Conservation (phyloP, 768 basidiomycete species). For the Kwoniella heveanensis region DNA sequence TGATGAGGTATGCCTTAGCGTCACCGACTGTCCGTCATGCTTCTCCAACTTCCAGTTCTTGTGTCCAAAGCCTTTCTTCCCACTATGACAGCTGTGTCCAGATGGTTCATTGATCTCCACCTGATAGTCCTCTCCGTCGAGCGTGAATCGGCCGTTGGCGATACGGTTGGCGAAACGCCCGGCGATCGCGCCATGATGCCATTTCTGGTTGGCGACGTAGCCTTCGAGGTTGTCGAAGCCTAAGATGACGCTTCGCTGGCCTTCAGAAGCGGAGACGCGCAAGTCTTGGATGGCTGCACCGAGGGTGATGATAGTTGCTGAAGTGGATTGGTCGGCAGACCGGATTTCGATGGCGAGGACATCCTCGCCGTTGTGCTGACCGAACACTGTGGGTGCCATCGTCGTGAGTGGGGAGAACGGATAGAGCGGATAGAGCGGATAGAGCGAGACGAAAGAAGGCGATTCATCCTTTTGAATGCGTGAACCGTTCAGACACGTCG, state of each 20-base stretch:
- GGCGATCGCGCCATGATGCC: conserved; percentile 22
- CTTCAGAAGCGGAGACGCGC: not conserved
- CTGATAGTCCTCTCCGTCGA: conserved; percentile 6
- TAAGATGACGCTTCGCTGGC: conserved; percentile 13
- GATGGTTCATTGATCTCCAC: conserved; percentile 17
- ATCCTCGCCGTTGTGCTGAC: conserved; percentile 5
- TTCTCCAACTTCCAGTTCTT: conserved; percentile 16
- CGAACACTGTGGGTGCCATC: conserved; percentile 2
- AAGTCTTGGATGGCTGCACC: conserved; percentile 17
- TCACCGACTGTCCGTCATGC: conserved; percentile 9
- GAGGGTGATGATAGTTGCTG: conserved; percentile 16
- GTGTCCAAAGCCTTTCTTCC: conserved; percentile 17
- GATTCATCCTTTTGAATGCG: too few species aligned
- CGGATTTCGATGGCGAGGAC: conserved; percentile 11
- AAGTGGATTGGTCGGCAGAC: conserved; percentile 11
- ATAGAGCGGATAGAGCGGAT: too few species aligned
- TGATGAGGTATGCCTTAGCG: not conserved
- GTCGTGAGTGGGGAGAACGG: not conserved
- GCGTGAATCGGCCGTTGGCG: conserved; percentile 15
- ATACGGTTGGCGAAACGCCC: conserved; percentile 20
- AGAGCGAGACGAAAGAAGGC: too few species aligned
- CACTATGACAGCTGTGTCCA: conserved; percentile 24
- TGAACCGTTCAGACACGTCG: too few species aligned
- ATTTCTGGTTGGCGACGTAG: conserved; percentile 11
- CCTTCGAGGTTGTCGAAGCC: conserved; percentile 12